Base-by-base conservation (phyloP, 2,329 filamentous ascomycete genomes). In the Sclerotiophoma versabilis region DNA sequence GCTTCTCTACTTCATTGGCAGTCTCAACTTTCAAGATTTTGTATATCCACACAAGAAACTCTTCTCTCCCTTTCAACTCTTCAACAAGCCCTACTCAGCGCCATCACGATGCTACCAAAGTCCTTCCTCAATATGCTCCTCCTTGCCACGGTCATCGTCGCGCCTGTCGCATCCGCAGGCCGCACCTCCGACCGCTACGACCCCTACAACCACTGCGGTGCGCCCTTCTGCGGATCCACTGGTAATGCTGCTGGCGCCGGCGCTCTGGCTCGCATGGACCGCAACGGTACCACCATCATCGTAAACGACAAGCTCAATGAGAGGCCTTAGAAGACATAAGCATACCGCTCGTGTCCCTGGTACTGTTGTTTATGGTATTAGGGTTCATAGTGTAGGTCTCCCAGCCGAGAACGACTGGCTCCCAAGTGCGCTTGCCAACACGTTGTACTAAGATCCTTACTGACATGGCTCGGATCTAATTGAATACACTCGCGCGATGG, bases 211-310 rank as follows among this genome's bases (percentile, higher is more conserved):
- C 8, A 32, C 4, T 49, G 45, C 27, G 45, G 45, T 15, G 36
- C 45, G 20, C 45, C 45, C 1, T 41, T 49, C 29, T 49, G 46
- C 30, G 46, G 46, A 15, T 42, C 37, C 9, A 22, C 17, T 6
- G 37, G 29, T 5, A 29, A 15, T 36, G 37, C 25, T 5, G 46
- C 30, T 6, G 38, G 6, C 2, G 46, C 46, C 29, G 38, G 38
- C n/a, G 46, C 37, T n/a, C n/a, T n/a, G n/a, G n/a, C n/a, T n/a
- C n/a, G n/a, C 15, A 9, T 41, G 4, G 27, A 41, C 8, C 45
- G 29, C n/a, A 15, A 30, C 22, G 22, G n/a, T 12, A 26, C 36
- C 15, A 8, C n/a, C 4, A 14, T 10, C 5, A 7, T 5, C 8
- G 19, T 19, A 2, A 22, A 34, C 15, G 15, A 48, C 11, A 23